Base-by-base conservation (phyloP, 2,329 filamentous ascomycete genomes). In the Hypoxylon sp. region DNA sequence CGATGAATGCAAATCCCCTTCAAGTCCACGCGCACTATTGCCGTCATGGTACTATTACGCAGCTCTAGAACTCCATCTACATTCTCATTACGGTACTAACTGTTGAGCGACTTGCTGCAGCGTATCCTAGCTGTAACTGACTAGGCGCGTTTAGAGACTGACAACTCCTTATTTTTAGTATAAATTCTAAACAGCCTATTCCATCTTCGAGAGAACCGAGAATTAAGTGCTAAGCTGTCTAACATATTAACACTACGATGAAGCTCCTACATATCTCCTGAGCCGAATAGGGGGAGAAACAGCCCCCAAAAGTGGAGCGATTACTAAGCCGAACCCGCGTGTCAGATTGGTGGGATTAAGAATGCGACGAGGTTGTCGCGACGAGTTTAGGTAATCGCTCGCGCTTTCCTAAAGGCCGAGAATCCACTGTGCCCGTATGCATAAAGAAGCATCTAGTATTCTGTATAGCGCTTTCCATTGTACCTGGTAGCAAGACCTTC, bases 341-440 rank as follows among this genome's bases (percentile, higher is more conserved):
- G 33, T n/a, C 48, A 16, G 18, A n/a, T 36, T 33, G 28, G 28
- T 20, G 28, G 46, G 32, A 7, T 36, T 33, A 20, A 33, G n/a
- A 6, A 36, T 3, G 11, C 24, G n/a, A 20, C 16, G 20, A n/a
- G 26, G 42, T 16, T n/a, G 22, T 45, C 36, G 36, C 16, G 36
- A 18, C 36, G 16, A 49, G 22, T 1, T 44, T 46, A 38, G 28
- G 40, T 48, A 38, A 42, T 5, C 16, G 8, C 40, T 54, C 49
- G 50, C 44, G 46, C 46, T 52, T 59, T 57, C 9, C 46, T 20
- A 18, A 51, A 59, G 36, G 16, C 46, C 55, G 45, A 52, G 36
- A 11, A 16, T 30, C 14, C 22, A 20, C 30, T 28, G 46, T 33
- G 16, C n/a, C n/a, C n/a, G n/a, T n/a, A n/a, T n/a, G n/a, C n/a